Base-by-base conservation (phyloP, 73 alveolate species). In the Effrenium voratum region DNA sequence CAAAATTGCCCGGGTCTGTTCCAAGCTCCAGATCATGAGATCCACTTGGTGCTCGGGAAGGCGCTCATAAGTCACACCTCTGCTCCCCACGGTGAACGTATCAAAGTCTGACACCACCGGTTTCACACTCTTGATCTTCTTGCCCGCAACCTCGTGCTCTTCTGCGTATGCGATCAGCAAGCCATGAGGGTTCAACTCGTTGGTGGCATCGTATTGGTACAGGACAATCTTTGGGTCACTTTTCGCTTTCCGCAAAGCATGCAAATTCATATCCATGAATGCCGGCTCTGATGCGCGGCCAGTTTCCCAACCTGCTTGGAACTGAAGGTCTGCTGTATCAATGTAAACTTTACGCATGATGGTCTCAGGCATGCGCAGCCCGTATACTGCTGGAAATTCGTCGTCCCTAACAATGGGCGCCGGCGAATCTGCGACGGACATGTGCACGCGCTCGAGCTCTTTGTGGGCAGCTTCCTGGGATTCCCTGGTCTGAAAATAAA, bases 251-350 rank as follows among this genome's bases (percentile, higher is more conserved):
- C 95, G 47, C 87, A 90, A n/a, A 22, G 98, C 98, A 30, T 92
- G 98, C 52, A 92, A 28, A 82, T 55, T 92, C 98, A 92, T 92
- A 40, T 92, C 91, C 98, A 92, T 92, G 50, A 92, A 92, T 0
- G 98, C 98, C 22, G 98, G 98, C 46, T 92, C 98, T 1, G 98
- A 92, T 2, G 55, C 90, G 32, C 98, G 91, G 52, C 98, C 98
- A 3, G 98, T 92, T 92, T 92, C 98, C 98, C 98, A 92, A 40
- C 91, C 98, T 10, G 91, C 98, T 28, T 80, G 97, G 59, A 90
- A 90, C 85, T 90, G 81, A 43, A 90, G 28, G 80, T 90, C 97
- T 24, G 82, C 88, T 30, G 57, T 45, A 36, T 90, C 97, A 44
- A 90, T 70, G 57, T 63, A 90, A 32, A 70, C 97, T 36, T 45